A percentile compares a stretch with the other conserved stretches of the same genome.
phyloP scores from a whole-genome alignment of 1,284 basidiomycete genomes.

The Cutaneotrichosporon sp. region DNA sequence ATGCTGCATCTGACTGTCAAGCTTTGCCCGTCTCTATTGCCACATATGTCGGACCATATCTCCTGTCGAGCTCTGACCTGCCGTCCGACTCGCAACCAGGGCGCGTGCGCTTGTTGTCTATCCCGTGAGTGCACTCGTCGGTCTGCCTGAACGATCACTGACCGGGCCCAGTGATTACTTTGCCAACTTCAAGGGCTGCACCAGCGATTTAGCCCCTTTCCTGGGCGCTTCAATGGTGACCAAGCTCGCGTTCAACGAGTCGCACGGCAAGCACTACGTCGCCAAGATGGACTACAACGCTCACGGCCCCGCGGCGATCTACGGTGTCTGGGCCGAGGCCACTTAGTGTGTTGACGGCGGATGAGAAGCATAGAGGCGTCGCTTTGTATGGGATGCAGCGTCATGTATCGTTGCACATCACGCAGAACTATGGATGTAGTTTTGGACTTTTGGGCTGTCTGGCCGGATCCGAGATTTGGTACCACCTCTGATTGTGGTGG shows the following conservation, averaged over 20 bases:
- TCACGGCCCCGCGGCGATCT: slow-evolving; percentile 43
- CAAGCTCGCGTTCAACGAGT: slow-evolving; percentile 53
- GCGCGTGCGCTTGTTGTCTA: slow-evolving; percentile 59
- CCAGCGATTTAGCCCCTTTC: slow-evolving; percentile 76
- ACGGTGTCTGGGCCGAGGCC: slow-evolving; percentile 26
- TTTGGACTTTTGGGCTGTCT: too few relatives aligned
- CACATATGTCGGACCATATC: slow-evolving; percentile 65
- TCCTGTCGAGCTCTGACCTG: slow-evolving; percentile 58
- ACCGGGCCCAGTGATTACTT: slow-evolving; percentile 64
- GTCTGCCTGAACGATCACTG: not conserved
- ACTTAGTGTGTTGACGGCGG: too few relatives aligned
- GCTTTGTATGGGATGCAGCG: too few relatives aligned
- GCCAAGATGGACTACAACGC: slow-evolving; percentile 48
- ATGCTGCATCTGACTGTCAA: slow-evolving; percentile 17
- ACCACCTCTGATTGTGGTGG: not conserved
- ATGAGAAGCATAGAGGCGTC: too few relatives aligned
- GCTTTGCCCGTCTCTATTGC: slow-evolving; percentile 59
- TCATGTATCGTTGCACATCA: too few relatives aligned
- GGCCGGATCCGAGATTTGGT: too few relatives aligned
- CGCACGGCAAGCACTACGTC: slow-evolving; percentile 39
- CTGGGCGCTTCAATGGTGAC: slow-evolving; percentile 79
- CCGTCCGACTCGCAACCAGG: slow-evolving; percentile 57
- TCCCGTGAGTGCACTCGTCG: slow-evolving; percentile 54
- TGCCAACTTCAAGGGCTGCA: slow-evolving; percentile 78
- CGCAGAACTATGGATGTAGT: too few relatives aligned